Percentiles rank a stretch among this genome's conserved stretches.
phyloP scores from a whole-genome alignment of 2,329 filamentous ascomycete genomes.

The Albophoma yamanashiensis region DNA sequence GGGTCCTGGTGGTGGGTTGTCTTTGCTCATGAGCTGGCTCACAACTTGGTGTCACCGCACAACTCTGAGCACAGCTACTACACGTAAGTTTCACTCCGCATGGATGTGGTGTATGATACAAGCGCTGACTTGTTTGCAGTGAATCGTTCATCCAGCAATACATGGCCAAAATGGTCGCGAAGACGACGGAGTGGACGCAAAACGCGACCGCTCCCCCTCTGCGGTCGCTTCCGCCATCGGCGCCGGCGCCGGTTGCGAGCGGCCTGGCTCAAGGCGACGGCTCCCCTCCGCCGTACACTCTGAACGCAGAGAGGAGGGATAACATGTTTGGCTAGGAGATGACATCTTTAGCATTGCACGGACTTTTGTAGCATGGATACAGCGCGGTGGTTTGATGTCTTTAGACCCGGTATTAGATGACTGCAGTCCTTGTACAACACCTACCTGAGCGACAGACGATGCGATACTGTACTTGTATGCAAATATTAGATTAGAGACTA shows the following conservation, averaged over 20 bases:
- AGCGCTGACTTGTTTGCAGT: conserved; percentile 20
- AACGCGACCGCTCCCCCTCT: not conserved
- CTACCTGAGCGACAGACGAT: not conserved
- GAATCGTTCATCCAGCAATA: conserved; percentile 73
- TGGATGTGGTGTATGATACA: not conserved
- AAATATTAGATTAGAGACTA: not conserved
- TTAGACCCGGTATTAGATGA: not conserved
- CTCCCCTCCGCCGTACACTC: conserved; percentile 13
- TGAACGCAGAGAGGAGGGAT: conserved; percentile 3
- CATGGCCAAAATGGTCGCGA: conserved; percentile 57
- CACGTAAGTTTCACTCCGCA: conserved; percentile 38
- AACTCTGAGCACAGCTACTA: conserved; percentile 75
- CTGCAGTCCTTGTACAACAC: not conserved
- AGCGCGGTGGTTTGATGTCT: not conserved
- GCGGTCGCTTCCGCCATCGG: conserved; percentile 1
- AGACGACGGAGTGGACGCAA: conserved; percentile 29
- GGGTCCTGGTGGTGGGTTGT: conserved; percentile 89
- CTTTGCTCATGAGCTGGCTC: conserved; percentile 89
- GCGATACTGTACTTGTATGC: not conserved
- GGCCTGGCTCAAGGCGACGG: conserved; percentile 3
- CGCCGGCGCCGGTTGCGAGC: conserved; percentile 1
- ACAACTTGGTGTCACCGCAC: conserved; percentile 77
- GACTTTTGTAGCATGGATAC: conserved; percentile 2
- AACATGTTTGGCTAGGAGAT: conserved; percentile 5
- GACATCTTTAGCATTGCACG: not conserved